phyloP scores from a whole-genome alignment of 2,329 filamentous ascomycete species.

The Colletotrichum incanum region DNA sequence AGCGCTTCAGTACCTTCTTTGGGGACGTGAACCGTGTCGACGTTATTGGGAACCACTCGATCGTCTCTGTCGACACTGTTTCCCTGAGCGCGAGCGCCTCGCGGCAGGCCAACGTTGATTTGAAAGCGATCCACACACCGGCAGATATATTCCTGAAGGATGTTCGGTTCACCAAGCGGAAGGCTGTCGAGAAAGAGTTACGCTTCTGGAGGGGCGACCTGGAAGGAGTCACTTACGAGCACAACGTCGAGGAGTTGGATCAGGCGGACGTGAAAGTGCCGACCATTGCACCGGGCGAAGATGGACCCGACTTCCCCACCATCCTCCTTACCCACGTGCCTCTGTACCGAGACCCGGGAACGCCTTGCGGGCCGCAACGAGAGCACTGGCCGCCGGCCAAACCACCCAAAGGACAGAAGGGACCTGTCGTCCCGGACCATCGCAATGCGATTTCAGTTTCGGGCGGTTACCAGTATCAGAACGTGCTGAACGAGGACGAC shows the following conservation, averaged over 20 bases:
- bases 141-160: conserved; percentile 82
- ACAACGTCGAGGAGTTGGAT: conserved; percentile 73
- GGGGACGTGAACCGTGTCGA: conserved; percentile 93
- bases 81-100: conserved; percentile 83
- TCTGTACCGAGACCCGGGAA: conserved; percentile 84
- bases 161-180: conserved; percentile 76
- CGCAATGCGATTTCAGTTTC: conserved; percentile 84
- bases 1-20: conserved; percentile 90
- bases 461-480: conserved; percentile 95
- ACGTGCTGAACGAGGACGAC: conserved; percentile 85
- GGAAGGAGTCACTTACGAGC: conserved; percentile 69
- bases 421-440: conserved; percentile 72
- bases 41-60: conserved; percentile 93
- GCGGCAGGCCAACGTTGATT: conserved; percentile 65
- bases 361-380: conserved; percentile 88
- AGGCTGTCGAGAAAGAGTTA: conserved; percentile 79
- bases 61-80: conserved; percentile 91
- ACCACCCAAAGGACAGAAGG: conserved; percentile 71
- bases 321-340: conserved; percentile 94
- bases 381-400: conserved; percentile 85
- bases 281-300: conserved; percentile 59
- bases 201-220: conserved; percentile 74
- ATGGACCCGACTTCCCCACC: conserved; percentile 80
- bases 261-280: conserved; percentile 54
- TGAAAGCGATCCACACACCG: conserved; percentile 80